Conservation (phyloP, 495 filamentous ascomycete genomes). For the Antarctomyces pellizariae region DNA sequence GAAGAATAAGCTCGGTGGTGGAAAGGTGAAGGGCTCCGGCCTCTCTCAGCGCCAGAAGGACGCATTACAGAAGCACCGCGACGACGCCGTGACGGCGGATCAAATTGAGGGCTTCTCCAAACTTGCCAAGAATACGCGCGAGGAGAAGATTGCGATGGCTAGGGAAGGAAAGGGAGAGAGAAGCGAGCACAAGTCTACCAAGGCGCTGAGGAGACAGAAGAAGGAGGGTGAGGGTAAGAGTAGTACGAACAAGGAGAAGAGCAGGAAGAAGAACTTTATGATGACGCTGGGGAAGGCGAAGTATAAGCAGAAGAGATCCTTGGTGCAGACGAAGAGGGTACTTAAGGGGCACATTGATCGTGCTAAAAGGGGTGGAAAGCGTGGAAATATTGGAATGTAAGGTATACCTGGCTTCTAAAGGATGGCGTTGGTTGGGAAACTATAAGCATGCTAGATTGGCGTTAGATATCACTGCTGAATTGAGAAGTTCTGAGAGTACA, state of each 20-base stretch:
- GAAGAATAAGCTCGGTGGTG: slow-evolving; percentile 35
- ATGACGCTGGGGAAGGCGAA: slow-evolving; percentile 95
- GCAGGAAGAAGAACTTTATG: slow-evolving; percentile 84
- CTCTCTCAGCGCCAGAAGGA: slow-evolving; percentile 22
- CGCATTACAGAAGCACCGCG: slow-evolving; percentile 35
- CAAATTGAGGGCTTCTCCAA: slow-evolving; percentile 64
- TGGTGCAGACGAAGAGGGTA: slow-evolving; percentile 55
- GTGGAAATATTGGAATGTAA: slow-evolving; percentile 30
- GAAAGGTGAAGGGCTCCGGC: slow-evolving; percentile 2
- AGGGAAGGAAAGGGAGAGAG: slow-evolving; percentile 50
- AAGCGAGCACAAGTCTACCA: slow-evolving; percentile 56
- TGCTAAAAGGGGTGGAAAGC: slow-evolving; percentile 61
- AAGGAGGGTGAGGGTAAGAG: slow-evolving; percentile 78
- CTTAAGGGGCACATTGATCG: slow-evolving; percentile 65
- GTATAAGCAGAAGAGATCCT: slow-evolving; percentile 76
- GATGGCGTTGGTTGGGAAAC: too few relatives aligned
- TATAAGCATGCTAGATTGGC: too few relatives aligned
- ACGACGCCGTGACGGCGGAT: slow-evolving; percentile 66
- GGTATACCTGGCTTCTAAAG: too few relatives aligned
- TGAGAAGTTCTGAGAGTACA: too few relatives aligned
- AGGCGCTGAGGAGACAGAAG: slow-evolving; percentile 57
- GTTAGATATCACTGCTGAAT: too few relatives aligned
- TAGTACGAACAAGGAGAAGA: slow-evolving; percentile 95
- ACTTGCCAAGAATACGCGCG: slow-evolving; percentile 46
- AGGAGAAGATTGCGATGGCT: slow-evolving; percentile 59